Base-by-base conservation (phyloP, 306 rosid species). In the Begonia masoniana region DNA sequence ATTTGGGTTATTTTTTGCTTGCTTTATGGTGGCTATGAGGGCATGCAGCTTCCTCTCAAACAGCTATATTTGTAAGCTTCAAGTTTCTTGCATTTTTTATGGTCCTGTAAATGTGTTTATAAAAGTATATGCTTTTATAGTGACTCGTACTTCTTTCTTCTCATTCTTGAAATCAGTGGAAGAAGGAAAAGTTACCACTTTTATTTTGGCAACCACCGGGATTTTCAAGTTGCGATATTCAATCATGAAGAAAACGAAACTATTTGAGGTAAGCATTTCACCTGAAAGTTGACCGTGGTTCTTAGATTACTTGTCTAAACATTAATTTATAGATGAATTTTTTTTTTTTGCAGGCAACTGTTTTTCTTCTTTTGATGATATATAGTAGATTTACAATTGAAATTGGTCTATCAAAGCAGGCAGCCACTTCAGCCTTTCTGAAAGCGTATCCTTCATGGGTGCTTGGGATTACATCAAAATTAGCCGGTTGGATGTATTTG, bases 131-230 rank as follows among this genome's bases (percentile, higher is more conserved):
- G 7, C 39, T 2, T 31, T 31, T 21, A 21, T 21, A 21, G 24
- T 21, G 24, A 21, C 24, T 2, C 9, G 41, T 42, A 11, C 63
- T 26, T 13, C 31, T 21, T 15, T 43, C 26, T 3, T 43, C 10
- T 0, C 36, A 49, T 10, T 60, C 53, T 70, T 71, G 72, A 51
- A 66, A 60, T 74, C 75, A 91, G 97, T 91, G 88, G 97, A 91
- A 77, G 97, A 91, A 78, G 97, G 97, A 59, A 91, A 91, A 64
- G 88, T 79, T 35, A 89, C 96, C 51, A 78, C 66, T 79, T 91
- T 91, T 83, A 95, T 83, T 41, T 91, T 91, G 83, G 85, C 94
- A 61, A 78, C 96, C 61, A 78, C 81, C 69, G 96, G 81, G 63
- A 63, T 91, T 63, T 64, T 75, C 62, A 77, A 76, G 64, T 61